A percentile compares a stretch with the other conserved stretches of the same genome.
Conservation (phyloP, 2,329 filamentous ascomycete species). For the Fusarium duplospermum region DNA sequence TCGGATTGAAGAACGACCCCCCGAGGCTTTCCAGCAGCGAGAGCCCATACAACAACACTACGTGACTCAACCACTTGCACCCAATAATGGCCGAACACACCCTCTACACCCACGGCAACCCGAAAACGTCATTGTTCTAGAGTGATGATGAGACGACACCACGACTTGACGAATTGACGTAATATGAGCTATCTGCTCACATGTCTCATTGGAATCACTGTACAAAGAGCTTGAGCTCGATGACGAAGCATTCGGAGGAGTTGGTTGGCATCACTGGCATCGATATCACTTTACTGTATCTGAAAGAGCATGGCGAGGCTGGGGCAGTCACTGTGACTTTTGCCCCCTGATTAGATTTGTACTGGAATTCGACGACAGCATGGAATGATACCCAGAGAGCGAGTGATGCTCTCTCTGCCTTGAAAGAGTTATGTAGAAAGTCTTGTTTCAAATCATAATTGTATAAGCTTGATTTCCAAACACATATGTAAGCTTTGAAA, state of each 20-base stretch:
- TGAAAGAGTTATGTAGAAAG: background rate
- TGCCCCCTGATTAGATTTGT: constrained; percentile 3
- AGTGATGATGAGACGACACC: constrained; percentile 34
- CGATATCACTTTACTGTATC: constrained; percentile 3
- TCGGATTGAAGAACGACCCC: constrained; percentile 21
- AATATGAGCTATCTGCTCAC: background rate
- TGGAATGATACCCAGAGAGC: constrained; percentile 41
- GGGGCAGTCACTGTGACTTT: background rate
- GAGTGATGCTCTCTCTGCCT: constrained; percentile 23
- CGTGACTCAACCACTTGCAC: constrained; percentile 15
- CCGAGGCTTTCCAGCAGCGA: constrained; percentile 7
- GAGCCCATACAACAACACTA: constrained; percentile 35
- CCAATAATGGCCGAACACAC: constrained; percentile 28
- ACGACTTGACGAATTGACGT: background rate
- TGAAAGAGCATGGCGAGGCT: constrained; percentile 15
- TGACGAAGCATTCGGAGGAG: constrained; percentile 15
- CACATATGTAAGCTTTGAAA: constrained; percentile 7
- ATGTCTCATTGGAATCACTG: constrained; percentile 3
- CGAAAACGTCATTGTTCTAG: constrained; percentile 49
- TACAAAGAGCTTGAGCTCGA: background rate
- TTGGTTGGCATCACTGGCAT: constrained; percentile 26
- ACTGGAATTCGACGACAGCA: constrained; percentile 17
- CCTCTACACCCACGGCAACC: constrained; percentile 36
- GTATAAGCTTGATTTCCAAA: background rate
- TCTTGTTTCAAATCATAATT: background rate